Conservation (phyloP, 139 green algal genomes). For the Picochlorum costavermella region DNA sequence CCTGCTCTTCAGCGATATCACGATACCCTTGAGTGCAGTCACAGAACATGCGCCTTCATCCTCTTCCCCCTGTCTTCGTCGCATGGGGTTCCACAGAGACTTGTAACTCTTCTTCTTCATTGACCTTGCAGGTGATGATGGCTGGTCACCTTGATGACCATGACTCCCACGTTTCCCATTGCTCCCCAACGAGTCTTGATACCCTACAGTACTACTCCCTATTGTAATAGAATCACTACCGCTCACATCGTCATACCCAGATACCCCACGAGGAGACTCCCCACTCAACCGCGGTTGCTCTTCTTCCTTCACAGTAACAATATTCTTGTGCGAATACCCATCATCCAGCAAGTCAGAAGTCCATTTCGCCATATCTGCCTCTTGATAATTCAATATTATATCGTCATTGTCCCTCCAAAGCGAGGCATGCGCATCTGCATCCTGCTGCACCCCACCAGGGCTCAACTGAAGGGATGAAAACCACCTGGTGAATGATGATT, state of each 20-base stretch:
- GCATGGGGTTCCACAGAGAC: too few species aligned
- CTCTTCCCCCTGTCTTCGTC: too few species aligned
- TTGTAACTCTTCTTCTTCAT: too few species aligned
- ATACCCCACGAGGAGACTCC: not conserved
- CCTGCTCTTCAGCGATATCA: slow-evolving; percentile 10
- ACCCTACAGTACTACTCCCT: slow-evolving; percentile 6
- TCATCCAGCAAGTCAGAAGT: too few species aligned
- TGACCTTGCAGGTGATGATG: too few species aligned
- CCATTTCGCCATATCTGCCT: too few species aligned
- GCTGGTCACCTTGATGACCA: too few species aligned
- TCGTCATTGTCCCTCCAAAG: not conserved
- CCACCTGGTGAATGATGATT: not conserved
- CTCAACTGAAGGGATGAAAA: not conserved
- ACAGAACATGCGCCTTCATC: slow-evolving; percentile 10
- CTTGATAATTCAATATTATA: too few species aligned
- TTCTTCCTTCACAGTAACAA: too few species aligned
- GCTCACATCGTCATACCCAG: slow-evolving; percentile 15
- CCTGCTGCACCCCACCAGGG: not conserved
- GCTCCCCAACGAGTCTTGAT: too few species aligned
- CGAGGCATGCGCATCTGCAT: not conserved
- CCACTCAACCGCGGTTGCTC: not conserved
- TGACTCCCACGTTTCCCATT: too few species aligned
- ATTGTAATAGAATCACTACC: slow-evolving; percentile 23
- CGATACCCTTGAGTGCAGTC: slow-evolving; percentile 12
- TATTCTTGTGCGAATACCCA: too few species aligned